Percentiles rank a stretch among this genome's conserved stretches.
Evolutionary conservation across 2,329 filamentous ascomycete genomes (phyloP).

Genomic region (Ceratocystis huliohia): DNA sequence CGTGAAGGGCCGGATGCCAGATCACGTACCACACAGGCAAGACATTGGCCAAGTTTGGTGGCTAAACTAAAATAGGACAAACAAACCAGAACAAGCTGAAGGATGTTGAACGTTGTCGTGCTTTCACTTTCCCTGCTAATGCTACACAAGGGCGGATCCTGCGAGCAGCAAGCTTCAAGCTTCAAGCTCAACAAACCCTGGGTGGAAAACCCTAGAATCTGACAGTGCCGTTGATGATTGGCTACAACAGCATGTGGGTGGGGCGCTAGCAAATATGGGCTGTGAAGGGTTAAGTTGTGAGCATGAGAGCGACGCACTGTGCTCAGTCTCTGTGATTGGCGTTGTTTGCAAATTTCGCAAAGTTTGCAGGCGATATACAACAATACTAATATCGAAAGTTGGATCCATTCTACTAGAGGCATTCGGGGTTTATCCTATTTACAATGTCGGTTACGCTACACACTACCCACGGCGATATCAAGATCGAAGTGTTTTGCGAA

Average conservation of each 20-base stretch:
- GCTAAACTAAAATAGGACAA: no score
- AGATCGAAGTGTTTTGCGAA: constrained; percentile 93
- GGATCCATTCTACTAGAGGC: background rate
- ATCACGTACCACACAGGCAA: no score
- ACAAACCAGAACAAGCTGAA: no score
- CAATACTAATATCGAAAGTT: no score
- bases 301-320: background rate
- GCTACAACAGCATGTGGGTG: background rate
- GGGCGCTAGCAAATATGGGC: background rate
- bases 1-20: no score
- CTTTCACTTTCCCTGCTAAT: background rate
- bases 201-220: background rate
- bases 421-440: background rate
- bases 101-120: no score
- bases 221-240: background rate
- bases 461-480: constrained; percentile 79
- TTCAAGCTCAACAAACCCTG: background rate
- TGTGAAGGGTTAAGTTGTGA: background rate
- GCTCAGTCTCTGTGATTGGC: no score
- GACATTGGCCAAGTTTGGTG: no score
- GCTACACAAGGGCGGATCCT: background rate
- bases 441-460: constrained; percentile 59
- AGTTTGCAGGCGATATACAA: no score
- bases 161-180: background rate
- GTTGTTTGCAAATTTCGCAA: no score